A percentile compares a stretch with the other conserved stretches of the same genome.
phyloP scores from a whole-genome alignment of 2,329 filamentous ascomycete genomes.

The Cyanodermella asteris region DNA sequence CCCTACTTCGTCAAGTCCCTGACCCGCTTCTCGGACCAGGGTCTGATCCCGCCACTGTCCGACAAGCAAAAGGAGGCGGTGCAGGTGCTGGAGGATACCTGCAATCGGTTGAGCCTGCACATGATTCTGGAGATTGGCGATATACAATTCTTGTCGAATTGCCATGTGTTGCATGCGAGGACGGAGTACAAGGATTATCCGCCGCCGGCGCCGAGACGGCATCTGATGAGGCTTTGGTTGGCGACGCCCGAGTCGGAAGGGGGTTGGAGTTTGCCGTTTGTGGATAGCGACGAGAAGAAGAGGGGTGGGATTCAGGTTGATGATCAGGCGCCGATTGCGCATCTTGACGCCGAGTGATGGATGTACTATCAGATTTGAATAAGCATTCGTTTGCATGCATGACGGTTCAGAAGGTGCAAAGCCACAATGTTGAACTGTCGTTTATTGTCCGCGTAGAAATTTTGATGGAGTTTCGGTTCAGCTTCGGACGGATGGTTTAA shows the following conservation, averaged over 20 bases:
- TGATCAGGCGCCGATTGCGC: conserved; percentile 51
- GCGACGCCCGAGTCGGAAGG: conserved; percentile 63
- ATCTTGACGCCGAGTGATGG: conserved; percentile 51
- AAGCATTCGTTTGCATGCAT: too few relatives aligned
- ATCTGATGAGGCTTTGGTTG: conserved; percentile 69
- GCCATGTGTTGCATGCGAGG: conserved; percentile 58
- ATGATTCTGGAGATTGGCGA: conserved; percentile 76
- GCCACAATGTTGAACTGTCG: too few relatives aligned
- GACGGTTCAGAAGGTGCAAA: too few relatives aligned
- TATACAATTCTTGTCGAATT: conserved; percentile 69
- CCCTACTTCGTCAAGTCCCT: conserved; percentile 70
- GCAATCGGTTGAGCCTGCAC: conserved; percentile 50
- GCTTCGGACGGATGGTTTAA: too few relatives aligned
- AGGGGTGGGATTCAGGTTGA: conserved; percentile 75
- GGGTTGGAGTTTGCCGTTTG: conserved; percentile 67
- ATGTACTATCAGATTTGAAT: too few relatives aligned
- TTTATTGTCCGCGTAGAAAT: too few relatives aligned
- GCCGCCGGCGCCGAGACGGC: conserved; percentile 47
- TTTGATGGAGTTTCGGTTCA: too few relatives aligned
- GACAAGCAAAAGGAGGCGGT: conserved; percentile 46
- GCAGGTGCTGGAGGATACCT: conserved; percentile 52
- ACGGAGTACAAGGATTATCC: conserved; percentile 57
- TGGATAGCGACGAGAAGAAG: conserved; percentile 65
- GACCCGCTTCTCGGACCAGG: conserved; percentile 48
- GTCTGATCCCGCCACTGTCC: conserved; percentile 47